phyloP scores from a whole-genome alignment of 768 basidiomycete species.

The Scleroderma citrinum region DNA sequence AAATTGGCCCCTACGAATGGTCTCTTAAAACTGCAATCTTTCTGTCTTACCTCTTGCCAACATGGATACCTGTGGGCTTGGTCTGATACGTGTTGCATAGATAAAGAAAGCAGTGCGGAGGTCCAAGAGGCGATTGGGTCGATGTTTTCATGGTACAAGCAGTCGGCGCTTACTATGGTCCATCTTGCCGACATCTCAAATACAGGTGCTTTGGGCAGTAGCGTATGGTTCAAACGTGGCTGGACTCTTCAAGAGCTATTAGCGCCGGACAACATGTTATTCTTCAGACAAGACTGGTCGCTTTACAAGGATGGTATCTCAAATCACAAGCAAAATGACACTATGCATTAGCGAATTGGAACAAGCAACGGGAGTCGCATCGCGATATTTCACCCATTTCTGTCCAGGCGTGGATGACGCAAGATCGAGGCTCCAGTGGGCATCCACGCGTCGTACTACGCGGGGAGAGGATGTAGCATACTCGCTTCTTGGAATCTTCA shows the following conservation, averaged over 20 bases:
- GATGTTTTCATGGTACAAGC: background rate
- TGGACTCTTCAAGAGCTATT: background rate
- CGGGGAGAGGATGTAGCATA: background rate
- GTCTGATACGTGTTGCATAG: slow-evolving; percentile 2
- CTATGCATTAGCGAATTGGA: background rate
- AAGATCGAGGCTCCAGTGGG: background rate
- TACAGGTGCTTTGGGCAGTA: background rate
- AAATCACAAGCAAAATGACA: background rate
- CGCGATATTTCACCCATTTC: background rate
- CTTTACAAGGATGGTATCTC: background rate
- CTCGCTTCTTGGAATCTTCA: slow-evolving; percentile 3
- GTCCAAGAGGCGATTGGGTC: background rate
- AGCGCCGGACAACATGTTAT: background rate
- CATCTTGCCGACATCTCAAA: background rate
- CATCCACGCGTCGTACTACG: background rate
- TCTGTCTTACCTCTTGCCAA: background rate
- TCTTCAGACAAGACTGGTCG: background rate
- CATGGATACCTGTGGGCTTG: background rate
- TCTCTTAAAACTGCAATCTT: background rate
- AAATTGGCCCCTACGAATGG: background rate
- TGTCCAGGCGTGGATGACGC: background rate
- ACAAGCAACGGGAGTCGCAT: background rate
- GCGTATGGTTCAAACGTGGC: background rate
- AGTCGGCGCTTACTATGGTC: background rate
- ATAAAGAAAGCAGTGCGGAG: background rate